Percentiles rank a stretch among this genome's conserved stretches.
phyloP scores from a whole-genome alignment of 148 eudicot species.

The Fagopyrum esculentum region DNA sequence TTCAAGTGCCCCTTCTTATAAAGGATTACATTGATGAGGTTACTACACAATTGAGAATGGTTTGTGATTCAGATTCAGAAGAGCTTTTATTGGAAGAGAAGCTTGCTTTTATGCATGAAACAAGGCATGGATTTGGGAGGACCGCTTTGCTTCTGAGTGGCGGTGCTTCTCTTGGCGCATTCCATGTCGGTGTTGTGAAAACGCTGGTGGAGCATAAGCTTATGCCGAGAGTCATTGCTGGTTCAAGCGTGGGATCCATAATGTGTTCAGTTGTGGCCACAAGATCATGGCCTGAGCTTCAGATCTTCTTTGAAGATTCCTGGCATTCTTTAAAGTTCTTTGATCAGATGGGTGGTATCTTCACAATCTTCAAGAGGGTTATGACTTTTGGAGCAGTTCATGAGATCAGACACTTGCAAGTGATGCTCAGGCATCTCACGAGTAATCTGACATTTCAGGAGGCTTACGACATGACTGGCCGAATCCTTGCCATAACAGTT shows the following conservation, averaged over 20 bases:
- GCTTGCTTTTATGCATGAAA: slow-evolving; percentile 95
- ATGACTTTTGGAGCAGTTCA: slow-evolving; percentile 80
- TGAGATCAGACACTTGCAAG: slow-evolving; percentile 81
- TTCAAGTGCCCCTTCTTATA: slow-evolving; percentile 81
- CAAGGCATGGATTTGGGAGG: slow-evolving; percentile 95
- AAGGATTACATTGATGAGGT: slow-evolving; percentile 92
- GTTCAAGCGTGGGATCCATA: slow-evolving; percentile 90
- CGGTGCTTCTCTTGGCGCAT: slow-evolving; percentile 95
- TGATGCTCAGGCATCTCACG: slow-evolving; percentile 69
- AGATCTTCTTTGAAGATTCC: slow-evolving; percentile 85
- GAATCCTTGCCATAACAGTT: slow-evolving; percentile 84
- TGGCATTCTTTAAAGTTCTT: slow-evolving; percentile 85
- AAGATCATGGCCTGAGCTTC: slow-evolving; percentile 97
- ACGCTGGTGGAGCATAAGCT: slow-evolving; percentile 89
- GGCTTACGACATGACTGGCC: slow-evolving; percentile 90
- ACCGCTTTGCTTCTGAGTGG: slow-evolving; percentile 96
- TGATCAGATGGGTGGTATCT: slow-evolving; percentile 84
- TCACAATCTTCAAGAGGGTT: slow-evolving; percentile 62
- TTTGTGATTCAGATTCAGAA: slow-evolving; percentile 83
- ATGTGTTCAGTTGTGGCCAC: slow-evolving; percentile 87
- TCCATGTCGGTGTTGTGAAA: slow-evolving; percentile 87
- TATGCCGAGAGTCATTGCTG: slow-evolving; percentile 81
- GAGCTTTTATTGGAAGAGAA: slow-evolving; percentile 87
- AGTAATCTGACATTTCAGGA: slow-evolving; percentile 88
- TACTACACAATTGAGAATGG: slow-evolving; percentile 78